A percentile compares a stretch with the other conserved stretches of the same genome.
Conservation (phyloP, 1,284 basidiomycete genomes). For the Ustilago cynodontis region DNA sequence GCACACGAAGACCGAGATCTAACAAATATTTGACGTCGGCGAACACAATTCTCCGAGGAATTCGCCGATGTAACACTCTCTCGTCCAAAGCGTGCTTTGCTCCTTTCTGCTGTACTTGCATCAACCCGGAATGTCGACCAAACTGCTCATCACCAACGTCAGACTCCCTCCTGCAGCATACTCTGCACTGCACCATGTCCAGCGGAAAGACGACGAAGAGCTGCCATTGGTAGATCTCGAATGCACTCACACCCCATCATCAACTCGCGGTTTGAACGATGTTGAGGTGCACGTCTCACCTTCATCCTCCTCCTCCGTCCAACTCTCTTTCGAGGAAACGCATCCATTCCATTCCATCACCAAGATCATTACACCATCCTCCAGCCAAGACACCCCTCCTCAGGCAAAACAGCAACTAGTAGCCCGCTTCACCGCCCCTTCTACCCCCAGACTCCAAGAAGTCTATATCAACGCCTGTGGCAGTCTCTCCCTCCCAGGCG, state of each 20-base stretch:
- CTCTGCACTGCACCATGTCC: slow-evolving; percentile 1
- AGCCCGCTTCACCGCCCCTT: slow-evolving; percentile 1
- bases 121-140: not conserved
- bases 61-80: no score
- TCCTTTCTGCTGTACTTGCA: slow-evolving; percentile 2
- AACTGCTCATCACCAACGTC: slow-evolving; percentile 20
- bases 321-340: not conserved
- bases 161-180: slow-evolving; percentile 21
- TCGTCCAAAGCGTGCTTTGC: not conserved
- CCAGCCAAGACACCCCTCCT: not conserved
- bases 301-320: not conserved
- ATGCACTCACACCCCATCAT: slow-evolving; percentile 15
- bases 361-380: not conserved
- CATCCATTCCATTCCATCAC: slow-evolving; percentile 13
- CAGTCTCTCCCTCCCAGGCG: slow-evolving; percentile 42
- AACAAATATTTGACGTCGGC: not conserved
- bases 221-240: slow-evolving; percentile 26
- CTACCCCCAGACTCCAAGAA: not conserved
- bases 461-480: slow-evolving; percentile 26
- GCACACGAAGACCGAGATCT: not conserved
- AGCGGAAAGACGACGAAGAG: not conserved
- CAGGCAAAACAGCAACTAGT: not conserved
- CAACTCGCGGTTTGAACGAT: not conserved
- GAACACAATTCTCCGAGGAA: not conserved
- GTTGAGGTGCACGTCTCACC: slow-evolving; percentile 20